Evolutionary conservation across 2,329 filamentous ascomycete species (phyloP).

Genomic region (Aspergillus tanneri): DNA sequence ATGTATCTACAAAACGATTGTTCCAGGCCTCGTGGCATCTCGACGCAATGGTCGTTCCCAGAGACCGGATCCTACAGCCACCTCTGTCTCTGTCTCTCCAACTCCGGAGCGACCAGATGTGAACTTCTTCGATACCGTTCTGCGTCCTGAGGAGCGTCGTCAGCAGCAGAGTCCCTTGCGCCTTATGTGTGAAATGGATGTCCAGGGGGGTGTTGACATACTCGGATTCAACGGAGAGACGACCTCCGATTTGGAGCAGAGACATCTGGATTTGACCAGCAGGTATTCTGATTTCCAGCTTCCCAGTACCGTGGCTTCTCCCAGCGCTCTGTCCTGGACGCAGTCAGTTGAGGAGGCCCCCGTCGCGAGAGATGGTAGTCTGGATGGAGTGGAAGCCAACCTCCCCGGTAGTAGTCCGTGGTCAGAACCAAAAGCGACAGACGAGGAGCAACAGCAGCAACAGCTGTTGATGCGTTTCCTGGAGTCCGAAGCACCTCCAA

Average conservation of each 20-base stretch:
- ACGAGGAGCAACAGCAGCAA: conserved; percentile 34
- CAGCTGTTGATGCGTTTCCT: conserved; percentile 32
- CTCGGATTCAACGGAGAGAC: conserved; percentile 39
- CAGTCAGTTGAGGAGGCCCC: neutral
- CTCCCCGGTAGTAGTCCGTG: conserved; percentile 12
- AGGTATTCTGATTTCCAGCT: conserved; percentile 17
- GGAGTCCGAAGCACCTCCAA: conserved; percentile 29
- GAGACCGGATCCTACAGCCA: neutral
- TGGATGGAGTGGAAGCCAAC: neutral
- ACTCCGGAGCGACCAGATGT: conserved; percentile 20
- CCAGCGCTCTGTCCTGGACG: neutral
- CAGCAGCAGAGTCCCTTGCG: neutral
- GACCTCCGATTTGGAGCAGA: conserved; percentile 37
- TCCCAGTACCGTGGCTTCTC: conserved; percentile 14
- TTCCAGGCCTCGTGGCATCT: conserved; percentile 14
- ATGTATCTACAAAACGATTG: conserved; percentile 31
- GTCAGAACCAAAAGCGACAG: conserved; percentile 20
- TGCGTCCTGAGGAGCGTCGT: conserved; percentile 26
- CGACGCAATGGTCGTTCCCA: conserved; percentile 2
- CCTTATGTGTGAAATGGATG: conserved; percentile 10
- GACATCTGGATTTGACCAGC: conserved; percentile 33
- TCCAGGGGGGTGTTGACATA: conserved; percentile 33
- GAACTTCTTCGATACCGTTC: conserved; percentile 31
- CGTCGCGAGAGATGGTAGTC: neutral
- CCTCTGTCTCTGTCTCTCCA: neutral